These are phyloP conservation scores for Candida insectorum DNA, from an alignment of 805 yeast species.

Conservation along the genomic window DNA sequence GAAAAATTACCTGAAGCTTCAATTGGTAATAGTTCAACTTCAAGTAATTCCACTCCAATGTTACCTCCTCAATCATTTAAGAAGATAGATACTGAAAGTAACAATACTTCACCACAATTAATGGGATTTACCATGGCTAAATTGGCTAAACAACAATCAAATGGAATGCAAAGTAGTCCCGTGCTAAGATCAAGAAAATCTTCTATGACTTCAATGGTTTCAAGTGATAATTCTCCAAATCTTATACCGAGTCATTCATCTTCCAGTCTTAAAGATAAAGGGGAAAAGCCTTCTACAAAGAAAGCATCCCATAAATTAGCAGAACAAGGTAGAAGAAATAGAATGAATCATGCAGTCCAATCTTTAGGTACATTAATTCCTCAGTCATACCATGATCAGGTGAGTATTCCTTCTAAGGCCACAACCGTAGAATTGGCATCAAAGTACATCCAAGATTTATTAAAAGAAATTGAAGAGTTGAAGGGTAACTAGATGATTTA, in stretches of 20 bases:
- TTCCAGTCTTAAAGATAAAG: slow-evolving; percentile 19
- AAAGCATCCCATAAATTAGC: slow-evolving; percentile 85
- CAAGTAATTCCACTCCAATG: slow-evolving; percentile 26
- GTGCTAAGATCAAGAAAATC: slow-evolving; percentile 12
- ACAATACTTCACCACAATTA: slow-evolving; percentile 23
- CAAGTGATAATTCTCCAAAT: slow-evolving; percentile 21
- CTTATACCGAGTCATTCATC: slow-evolving; percentile 10
- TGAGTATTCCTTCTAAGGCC: slow-evolving; percentile 79
- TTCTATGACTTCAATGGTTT: slow-evolving; percentile 10
- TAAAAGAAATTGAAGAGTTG: slow-evolving; percentile 24
- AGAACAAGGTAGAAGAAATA: slow-evolving; percentile 91
- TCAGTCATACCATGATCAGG: slow-evolving; percentile 51
- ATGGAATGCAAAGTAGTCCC: slow-evolving; percentile 5
- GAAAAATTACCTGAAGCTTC: slow-evolving; percentile 28
- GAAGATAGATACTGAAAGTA: slow-evolving; percentile 13
- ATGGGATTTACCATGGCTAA: slow-evolving; percentile 48
- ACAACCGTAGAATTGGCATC: slow-evolving; percentile 92
- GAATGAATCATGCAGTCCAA: slow-evolving; percentile 83
- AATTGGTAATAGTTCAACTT: slow-evolving; percentile 1
- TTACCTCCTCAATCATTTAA: slow-evolving; percentile 36
- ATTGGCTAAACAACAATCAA: slow-evolving; percentile 31
- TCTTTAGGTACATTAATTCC: slow-evolving; percentile 73
- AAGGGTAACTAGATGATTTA: too few species aligned
- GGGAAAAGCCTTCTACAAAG: slow-evolving; percentile 40
- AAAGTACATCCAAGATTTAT: slow-evolving; percentile 50